phyloP scores from a whole-genome alignment of 495 filamentous ascomycete genomes.

The Aspergillus carlsbadensis region DNA sequence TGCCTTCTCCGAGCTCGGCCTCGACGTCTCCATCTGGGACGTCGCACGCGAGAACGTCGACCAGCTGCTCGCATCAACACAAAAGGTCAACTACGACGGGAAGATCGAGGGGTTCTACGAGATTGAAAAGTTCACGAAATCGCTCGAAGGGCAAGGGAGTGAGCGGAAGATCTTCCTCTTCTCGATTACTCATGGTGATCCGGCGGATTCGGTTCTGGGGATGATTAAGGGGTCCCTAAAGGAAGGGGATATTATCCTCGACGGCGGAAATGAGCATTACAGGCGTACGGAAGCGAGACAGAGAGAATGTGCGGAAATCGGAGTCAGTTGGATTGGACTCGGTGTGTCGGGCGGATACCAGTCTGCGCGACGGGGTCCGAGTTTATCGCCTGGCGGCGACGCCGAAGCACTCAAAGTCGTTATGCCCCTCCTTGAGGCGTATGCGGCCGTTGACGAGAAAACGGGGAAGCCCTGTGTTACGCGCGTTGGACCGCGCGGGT shows the following conservation, averaged over 20 bases:
- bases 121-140: conserved; percentile 41
- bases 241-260: conserved; percentile 67
- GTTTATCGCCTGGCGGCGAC: conserved; percentile 3
- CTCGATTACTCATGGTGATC: conserved; percentile 66
- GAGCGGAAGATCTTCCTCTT: conserved; percentile 59
- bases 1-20: conserved; percentile 59
- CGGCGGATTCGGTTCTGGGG: conserved; percentile 63
- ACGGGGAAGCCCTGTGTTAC: conserved; percentile 60
- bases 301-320: conserved; percentile 43
- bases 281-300: conserved; percentile 65
- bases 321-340: conserved; percentile 56
- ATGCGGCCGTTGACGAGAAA: conserved; percentile 42
- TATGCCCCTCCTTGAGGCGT: conserved; percentile 55
- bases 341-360: conserved; percentile 73
- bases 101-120: conserved; percentile 36
- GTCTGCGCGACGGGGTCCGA: conserved; percentile 42
- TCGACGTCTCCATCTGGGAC: conserved; percentile 63
- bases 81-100: conserved; percentile 29
- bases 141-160: conserved; percentile 34
- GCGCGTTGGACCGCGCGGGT: conserved; percentile 59
- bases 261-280: conserved; percentile 72
- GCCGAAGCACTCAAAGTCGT: background rate
- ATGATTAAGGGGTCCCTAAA: conserved; percentile 55
- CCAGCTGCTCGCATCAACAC: conserved; percentile 15
- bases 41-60: conserved; percentile 51